Evolutionary conservation across 306 rosid genomes (phyloP), one percentile per base, ranked within the genome.

Genomic region (Cucurbita argyrosperma): DNA sequence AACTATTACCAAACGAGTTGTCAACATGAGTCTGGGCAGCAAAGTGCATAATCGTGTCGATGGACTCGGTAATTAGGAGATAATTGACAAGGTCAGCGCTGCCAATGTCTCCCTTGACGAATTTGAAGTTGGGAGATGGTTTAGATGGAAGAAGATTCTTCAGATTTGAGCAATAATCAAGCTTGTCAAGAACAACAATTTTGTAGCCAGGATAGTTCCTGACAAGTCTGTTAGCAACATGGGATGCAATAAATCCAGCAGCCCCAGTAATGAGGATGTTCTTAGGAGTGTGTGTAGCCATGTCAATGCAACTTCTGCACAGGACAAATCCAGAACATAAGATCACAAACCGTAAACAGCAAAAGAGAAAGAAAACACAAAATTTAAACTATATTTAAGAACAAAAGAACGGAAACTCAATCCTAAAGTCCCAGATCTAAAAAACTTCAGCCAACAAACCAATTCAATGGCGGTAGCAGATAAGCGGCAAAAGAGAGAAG

Each of bases 11-110:
- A 35, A 86, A 86, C 0, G 90, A 86, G 80, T 86, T 86, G 75
- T 86, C 90, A 40, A 86, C 90, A 18, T 86, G 90, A 18, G 90
- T 86, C 77, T 86, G 90, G 37, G 90, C 88, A 45, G 90, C 90
- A 76, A 86, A 86, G 80, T 86, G 90, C 90, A 86, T 86, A 15
- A 86, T 86, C 2, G 90, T 84, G 82, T 86, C 90, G 18, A 86
- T 86, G 15, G 86, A 84, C 77, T 86, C 90, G 0, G 88, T 84
- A 55, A 86, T 80, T 53, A 86, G 88, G 58, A 86, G 84, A 79
- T 84, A 82, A 67, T 86, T 84, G 65, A 86, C 88, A 70, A 86
- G 86, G 53, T 86, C 90, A 71, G 90, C 90, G 71, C 90, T 84
- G 38, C 86, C 86, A 70, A 86, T 84, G 35, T 86, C 90, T 13